phyloP scores from a whole-genome alignment of 1,284 basidiomycete species.

The Apiotrichum akiyoshidainum region DNA sequence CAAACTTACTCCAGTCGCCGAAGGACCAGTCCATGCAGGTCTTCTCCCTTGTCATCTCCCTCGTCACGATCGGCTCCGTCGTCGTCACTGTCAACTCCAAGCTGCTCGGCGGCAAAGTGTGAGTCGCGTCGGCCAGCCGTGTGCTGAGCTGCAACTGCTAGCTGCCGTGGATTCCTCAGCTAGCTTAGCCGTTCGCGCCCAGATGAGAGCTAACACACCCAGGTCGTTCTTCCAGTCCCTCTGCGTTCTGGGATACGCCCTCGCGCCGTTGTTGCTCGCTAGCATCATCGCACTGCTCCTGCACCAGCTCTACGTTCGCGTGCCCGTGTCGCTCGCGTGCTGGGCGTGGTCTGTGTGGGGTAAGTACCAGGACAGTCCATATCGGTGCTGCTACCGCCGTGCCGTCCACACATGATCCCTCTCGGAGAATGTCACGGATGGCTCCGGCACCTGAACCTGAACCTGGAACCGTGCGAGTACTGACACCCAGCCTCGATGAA shows the following conservation, averaged over 20 bases:
- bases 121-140: constrained; percentile 45
- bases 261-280: constrained; percentile 83
- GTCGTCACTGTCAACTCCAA: constrained; percentile 90
- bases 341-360: constrained; percentile 97
- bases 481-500: constrained; percentile 72
- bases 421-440: not conserved
- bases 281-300: constrained; percentile 83
- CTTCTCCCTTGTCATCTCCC: constrained; percentile 86
- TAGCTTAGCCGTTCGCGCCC: too few species aligned
- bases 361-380: constrained; percentile 47
- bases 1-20: constrained; percentile 62
- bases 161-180: not conserved
- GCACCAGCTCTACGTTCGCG: constrained; percentile 75
- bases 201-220: constrained; percentile 17
- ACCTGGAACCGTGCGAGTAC: not conserved
- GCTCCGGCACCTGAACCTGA: too few species aligned
- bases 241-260: constrained; percentile 84
- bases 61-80: constrained; percentile 82
- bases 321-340: constrained; percentile 73
- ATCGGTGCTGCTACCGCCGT: too few species aligned
- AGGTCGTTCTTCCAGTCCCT: constrained; percentile 94
- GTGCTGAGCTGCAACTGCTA: not conserved
- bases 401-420: not conserved
- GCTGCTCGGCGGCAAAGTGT: constrained; percentile 93
- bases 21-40: constrained; percentile 75